A percentile compares a stretch with the other conserved stretches of the same genome.
Conservation (phyloP, 306 rosid species). For the Bauhinia variegata region DNA sequence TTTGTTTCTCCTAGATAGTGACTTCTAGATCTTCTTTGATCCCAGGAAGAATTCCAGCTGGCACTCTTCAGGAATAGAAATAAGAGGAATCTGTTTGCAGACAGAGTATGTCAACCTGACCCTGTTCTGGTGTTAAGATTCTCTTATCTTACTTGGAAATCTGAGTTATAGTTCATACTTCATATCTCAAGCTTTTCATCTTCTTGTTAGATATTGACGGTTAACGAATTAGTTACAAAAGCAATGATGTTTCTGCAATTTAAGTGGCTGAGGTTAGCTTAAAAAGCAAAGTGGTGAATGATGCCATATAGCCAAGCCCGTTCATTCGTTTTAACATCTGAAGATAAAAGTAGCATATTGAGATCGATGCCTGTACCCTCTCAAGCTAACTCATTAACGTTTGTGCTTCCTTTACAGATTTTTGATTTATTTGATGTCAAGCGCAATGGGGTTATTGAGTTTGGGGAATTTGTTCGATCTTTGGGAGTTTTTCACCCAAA, state of each 20-base stretch:
- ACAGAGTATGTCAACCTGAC: slow-evolving; percentile 60
- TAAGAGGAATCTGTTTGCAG: slow-evolving; percentile 73
- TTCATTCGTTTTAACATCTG: neutral
- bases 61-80: slow-evolving; percentile 76
- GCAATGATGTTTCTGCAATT: neutral
- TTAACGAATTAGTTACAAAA: neutral
- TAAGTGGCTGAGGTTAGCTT: no score
- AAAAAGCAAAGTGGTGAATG: neutral
- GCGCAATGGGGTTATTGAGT: slow-evolving; percentile 82
- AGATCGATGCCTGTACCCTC: neutral
- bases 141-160: slow-evolving; percentile 9
- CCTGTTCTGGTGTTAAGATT: neutral
- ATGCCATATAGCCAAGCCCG: neutral
- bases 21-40: neutral
- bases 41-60: slow-evolving; percentile 93
- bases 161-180: slow-evolving; percentile 1
- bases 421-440: slow-evolving; percentile 80
- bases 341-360: neutral
- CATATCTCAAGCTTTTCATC: neutral
- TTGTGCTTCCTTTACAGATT: slow-evolving; percentile 49
- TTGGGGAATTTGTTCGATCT: slow-evolving; percentile 85
- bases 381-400: slow-evolving; percentile 19
- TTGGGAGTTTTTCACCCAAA: slow-evolving; percentile 79
- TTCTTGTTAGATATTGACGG: slow-evolving; percentile 9
- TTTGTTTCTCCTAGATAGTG: neutral